These are phyloP conservation scores for Asterella californica DNA, from an alignment of 225 moss, liverwort and hornwort genomes.

Conservation along the genomic window DNA sequence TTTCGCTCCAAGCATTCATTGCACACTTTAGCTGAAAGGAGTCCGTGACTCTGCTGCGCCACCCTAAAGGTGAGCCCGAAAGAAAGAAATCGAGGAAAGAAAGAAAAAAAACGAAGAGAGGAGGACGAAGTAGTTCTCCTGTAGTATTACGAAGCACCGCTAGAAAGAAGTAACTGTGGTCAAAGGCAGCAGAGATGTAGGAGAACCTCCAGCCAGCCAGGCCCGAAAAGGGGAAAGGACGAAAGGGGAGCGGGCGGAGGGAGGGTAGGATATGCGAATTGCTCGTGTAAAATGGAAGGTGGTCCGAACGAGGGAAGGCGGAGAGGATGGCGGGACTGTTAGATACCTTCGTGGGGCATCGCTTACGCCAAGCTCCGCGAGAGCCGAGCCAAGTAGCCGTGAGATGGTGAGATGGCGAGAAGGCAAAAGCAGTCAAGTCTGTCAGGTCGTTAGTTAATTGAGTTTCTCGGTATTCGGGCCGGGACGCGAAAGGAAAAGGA, in stretches of 20 bases:
- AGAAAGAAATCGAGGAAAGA: too few species aligned
- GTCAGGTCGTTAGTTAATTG: neutral
- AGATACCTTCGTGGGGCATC: neutral
- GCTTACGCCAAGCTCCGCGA: neutral
- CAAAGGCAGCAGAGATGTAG: neutral
- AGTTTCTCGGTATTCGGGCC: neutral
- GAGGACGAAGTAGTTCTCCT: too few species aligned
- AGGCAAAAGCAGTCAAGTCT: neutral
- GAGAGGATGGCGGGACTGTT: neutral
- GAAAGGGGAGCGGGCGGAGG: neutral
- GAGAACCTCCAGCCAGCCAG: neutral
- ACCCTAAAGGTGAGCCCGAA: too few species aligned
- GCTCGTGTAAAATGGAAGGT: neutral
- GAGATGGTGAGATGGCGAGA: neutral
- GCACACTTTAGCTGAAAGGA: too few species aligned
- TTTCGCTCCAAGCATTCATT: too few species aligned
- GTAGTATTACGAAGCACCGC: too few species aligned
- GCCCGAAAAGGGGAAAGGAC: neutral
- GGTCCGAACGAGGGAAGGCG: neutral
- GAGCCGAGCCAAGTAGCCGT: neutral
- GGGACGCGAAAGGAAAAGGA: neutral
- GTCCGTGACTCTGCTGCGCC: too few species aligned
- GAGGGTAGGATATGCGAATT: neutral
- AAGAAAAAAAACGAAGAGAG: too few species aligned
- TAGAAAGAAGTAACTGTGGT: too few species aligned